Conservation (phyloP, 2,329 filamentous ascomycete genomes). For the Venturiaceae sp. region DNA sequence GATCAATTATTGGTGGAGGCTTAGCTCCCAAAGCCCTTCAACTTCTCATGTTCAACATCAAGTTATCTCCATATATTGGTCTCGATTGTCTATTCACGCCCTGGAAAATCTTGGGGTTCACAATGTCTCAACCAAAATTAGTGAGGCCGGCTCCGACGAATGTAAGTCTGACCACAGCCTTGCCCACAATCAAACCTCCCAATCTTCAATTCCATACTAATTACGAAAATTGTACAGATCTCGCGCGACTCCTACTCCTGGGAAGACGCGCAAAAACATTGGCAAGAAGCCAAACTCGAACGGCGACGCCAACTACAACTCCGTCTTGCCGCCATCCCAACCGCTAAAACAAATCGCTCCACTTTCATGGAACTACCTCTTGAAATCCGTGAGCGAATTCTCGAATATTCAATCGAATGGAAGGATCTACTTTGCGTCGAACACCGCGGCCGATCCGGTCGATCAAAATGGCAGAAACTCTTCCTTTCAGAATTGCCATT, state of each 20-base stretch:
- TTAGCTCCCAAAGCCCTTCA: not conserved
- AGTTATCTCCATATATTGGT: not conserved
- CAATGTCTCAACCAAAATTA: not conserved
- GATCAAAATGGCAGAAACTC: not conserved
- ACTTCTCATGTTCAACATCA: not conserved
- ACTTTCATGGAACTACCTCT: not conserved
- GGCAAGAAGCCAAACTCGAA: not conserved
- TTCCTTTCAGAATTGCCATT: not conserved
- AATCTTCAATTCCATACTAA: not conserved
- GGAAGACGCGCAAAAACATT: not conserved
- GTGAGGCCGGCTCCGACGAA: not conserved
- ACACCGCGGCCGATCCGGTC: not conserved
- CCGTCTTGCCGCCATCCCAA: not conserved
- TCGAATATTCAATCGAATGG: not conserved
- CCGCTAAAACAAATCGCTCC: not conserved
- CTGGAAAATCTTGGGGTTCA: not conserved
- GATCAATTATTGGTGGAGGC: not conserved
- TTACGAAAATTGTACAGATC: not conserved
- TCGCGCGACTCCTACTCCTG: not conserved
- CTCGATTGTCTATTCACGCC: not conserved
- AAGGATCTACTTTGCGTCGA: not conserved
- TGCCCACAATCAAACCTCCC: not conserved
- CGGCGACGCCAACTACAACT: not conserved
- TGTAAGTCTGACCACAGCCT: not conserved
- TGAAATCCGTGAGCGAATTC: not conserved